Base-by-base conservation (phyloP, 164 flowering plant species). In the Magnolia officinalis region DNA sequence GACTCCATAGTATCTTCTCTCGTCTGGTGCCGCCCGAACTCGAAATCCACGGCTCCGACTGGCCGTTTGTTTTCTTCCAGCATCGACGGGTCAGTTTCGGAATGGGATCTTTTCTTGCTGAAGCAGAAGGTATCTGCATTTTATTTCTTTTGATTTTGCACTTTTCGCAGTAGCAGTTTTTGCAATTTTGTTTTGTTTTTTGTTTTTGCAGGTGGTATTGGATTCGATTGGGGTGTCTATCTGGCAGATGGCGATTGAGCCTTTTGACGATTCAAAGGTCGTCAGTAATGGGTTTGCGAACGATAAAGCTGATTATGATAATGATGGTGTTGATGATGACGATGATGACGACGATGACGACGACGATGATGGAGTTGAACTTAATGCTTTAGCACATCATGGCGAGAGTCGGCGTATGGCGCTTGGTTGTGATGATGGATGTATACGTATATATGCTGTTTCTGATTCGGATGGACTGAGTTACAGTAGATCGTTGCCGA, bases 221-320 rank as follows among this genome's bases (percentile, higher is more conserved):
- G 93, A 91, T 58, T 85, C 97, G 4, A 87, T 88, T 77, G 98
- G 96, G 10, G 90, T 87, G 29, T 89, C 99, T 3, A 92, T 96
- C 69, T 96, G 99, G 99, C 93, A 96, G 85, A 92, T 96, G 90
- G 97, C 99, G 58, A 84, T 85, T 4, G 89, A 90, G 55, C 93
- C 95, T 14, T 51, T 72, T 49, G 78, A 74, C 70, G 84, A 80
- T 72, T 29, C 82, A 1, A 80, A 72, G 1, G 65, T 49, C 20
- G 65, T 77, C 52, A 83, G 75, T 66, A 96, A 94, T 87, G 97
- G 97, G n/a, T 75, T 77, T 82, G 78, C 77, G 72, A 82, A 78
- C 77, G 78, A 70, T 58, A 72, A 20, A 7, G 82, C 77, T 73
- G 81, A 83, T 68, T 21, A 72, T 51, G 92, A 78, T 26, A 26